Evolutionary conservation across 768 basidiomycete species (phyloP).

Genomic region (Russula sp.): DNA sequence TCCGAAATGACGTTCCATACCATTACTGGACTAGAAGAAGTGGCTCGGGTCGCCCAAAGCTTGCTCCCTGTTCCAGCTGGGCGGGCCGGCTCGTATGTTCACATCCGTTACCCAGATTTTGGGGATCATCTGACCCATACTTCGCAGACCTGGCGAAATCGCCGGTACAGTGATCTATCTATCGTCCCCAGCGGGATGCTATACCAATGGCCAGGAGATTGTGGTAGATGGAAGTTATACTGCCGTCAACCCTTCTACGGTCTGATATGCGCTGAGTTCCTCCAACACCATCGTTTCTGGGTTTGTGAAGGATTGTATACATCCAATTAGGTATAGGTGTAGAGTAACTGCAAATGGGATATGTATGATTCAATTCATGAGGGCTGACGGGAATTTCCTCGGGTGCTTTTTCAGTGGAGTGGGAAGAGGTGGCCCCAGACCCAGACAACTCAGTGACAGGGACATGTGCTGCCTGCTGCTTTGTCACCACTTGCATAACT

Average conservation of each 20-base stretch:
- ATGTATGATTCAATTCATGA: neutral
- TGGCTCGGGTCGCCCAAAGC: conserved; percentile 53
- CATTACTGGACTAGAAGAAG: conserved; percentile 41
- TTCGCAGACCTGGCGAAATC: conserved; percentile 58
- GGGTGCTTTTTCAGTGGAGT: neutral
- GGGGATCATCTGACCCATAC: neutral
- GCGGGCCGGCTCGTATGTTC: conserved; percentile 62
- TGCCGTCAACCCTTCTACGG: conserved; percentile 61
- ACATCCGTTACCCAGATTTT: neutral
- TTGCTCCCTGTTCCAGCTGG: conserved; percentile 55
- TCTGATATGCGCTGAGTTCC: conserved; percentile 26
- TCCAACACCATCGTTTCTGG: neutral
- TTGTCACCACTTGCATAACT: conserved; percentile 41
- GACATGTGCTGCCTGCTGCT: conserved; percentile 35
- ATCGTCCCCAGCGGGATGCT: conserved; percentile 64
- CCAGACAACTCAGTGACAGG: conserved; percentile 27
- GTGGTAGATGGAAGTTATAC: conserved; percentile 70
- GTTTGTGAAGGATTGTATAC: neutral
- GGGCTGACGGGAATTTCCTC: neutral
- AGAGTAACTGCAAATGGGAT: neutral
- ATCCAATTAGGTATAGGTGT: neutral
- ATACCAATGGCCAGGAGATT: conserved; percentile 74
- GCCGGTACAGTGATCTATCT: conserved; percentile 75
- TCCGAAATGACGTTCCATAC: conserved; percentile 66
- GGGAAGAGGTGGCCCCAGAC: neutral